These are phyloP conservation scores for Amesomyces nigricolor DNA, from an alignment of 2,329 filamentous ascomycete genomes.

Conservation along the genomic window DNA sequence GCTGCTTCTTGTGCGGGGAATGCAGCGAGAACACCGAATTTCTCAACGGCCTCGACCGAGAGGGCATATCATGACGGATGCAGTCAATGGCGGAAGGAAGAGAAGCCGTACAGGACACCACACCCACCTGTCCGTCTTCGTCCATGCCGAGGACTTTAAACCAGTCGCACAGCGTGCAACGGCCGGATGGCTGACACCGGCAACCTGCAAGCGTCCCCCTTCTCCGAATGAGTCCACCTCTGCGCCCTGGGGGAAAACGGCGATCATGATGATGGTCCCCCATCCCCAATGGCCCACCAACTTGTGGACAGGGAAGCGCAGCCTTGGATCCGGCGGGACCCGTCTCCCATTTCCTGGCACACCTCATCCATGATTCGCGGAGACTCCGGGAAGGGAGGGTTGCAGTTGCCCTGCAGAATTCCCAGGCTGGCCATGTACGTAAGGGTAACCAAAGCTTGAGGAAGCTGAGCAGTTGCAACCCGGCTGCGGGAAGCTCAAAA, in stretches of 20 bases:
- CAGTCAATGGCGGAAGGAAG: background rate
- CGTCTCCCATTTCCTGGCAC: too few relatives aligned
- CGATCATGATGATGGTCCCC: background rate
- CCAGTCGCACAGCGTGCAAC: too few relatives aligned
- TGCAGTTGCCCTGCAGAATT: background rate
- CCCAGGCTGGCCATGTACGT: too few relatives aligned
- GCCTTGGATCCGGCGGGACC: background rate
- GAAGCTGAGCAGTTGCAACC: background rate
- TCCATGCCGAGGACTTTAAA: too few relatives aligned
- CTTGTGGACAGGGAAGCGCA: background rate
- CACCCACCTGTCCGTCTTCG: too few relatives aligned
- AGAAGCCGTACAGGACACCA: too few relatives aligned
- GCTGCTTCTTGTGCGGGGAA: conserved; percentile 1
- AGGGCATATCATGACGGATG: background rate
- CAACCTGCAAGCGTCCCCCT: background rate
- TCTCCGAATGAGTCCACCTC: background rate
- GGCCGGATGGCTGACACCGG: background rate
- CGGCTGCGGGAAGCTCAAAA: background rate
- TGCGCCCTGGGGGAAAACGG: background rate
- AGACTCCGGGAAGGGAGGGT: background rate
- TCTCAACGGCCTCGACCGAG: background rate
- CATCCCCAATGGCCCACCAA: background rate
- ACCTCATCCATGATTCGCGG: too few relatives aligned
- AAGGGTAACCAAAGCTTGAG: background rate
- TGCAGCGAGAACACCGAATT: conserved; percentile 1